Percentiles rank a stretch among this genome's conserved stretches.
Conservation (phyloP, 139 green algal genomes). For the Tetradesmus obliquus region DNA sequence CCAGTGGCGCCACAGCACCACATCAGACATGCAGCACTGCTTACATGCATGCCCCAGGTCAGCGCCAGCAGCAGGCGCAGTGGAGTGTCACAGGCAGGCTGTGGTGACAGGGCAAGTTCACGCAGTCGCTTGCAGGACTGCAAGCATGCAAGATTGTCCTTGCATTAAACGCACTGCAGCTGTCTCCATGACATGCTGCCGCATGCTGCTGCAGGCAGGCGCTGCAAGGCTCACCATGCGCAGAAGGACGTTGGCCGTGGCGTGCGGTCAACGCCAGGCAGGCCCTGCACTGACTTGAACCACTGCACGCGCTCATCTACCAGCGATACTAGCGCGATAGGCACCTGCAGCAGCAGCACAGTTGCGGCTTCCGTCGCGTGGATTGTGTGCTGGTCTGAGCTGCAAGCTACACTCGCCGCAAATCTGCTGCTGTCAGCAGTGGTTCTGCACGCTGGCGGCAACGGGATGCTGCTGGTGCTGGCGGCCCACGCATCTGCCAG, state of each 20-base stretch:
- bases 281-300: slow-evolving; percentile 85
- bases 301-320: slow-evolving; percentile 87
- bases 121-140: background rate
- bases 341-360: slow-evolving; percentile 62
- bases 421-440: background rate
- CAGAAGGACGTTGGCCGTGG: slow-evolving; percentile 84
- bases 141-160: background rate
- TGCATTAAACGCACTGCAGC: background rate
- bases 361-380: background rate
- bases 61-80: background rate
- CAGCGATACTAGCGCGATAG: slow-evolving; percentile 85
- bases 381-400: background rate
- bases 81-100: background rate
- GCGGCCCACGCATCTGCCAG: background rate
- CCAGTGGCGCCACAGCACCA: background rate
- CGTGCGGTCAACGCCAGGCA: slow-evolving; percentile 68
- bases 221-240: slow-evolving; percentile 63
- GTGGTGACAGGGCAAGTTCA: background rate
- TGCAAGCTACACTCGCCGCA: background rate
- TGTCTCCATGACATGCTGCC: background rate
- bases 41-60: background rate
- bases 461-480: background rate
- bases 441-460: background rate
- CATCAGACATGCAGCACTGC: background rate
- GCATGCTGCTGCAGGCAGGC: background rate